These are phyloP conservation scores for Niveomyces coronatus DNA, from an alignment of 2,329 filamentous ascomycete genomes.

Conservation along the genomic window DNA sequence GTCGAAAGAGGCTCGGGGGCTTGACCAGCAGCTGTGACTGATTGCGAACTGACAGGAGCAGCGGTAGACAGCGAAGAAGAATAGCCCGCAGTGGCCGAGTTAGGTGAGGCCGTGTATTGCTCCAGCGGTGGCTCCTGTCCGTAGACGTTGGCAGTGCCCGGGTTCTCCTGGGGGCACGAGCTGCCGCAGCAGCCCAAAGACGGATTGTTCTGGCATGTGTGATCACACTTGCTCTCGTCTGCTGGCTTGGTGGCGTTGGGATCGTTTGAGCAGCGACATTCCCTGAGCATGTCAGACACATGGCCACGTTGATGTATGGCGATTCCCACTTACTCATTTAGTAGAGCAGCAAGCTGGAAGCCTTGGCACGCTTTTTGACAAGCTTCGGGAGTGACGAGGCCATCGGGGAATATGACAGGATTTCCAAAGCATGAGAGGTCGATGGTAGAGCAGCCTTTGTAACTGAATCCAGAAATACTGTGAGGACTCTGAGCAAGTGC, in stretches of 20 bases:
- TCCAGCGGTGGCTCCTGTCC: conserved; percentile 9
- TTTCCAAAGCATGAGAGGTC: conserved; percentile 18
- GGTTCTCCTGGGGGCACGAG: conserved; percentile 17
- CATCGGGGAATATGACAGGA: conserved; percentile 15
- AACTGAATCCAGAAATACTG: conserved; percentile 15
- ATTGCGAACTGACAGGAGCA: conserved; percentile 4
- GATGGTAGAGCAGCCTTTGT: conserved; percentile 19
- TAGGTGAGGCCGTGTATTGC: conserved; percentile 7
- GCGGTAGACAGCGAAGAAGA: conserved; percentile 6
- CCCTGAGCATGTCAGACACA: conserved; percentile 16
- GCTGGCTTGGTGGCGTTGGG: conserved; percentile 17
- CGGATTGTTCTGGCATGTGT: conserved; percentile 20
- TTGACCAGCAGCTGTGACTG: conserved; percentile 2
- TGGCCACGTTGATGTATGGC: accelerated
- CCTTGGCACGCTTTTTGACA: conserved; percentile 21
- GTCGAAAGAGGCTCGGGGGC: conserved; percentile 5
- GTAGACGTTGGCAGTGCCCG: conserved; percentile 24
- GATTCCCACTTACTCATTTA: conserved; percentile 23
- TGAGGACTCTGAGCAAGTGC: conserved; percentile 12
- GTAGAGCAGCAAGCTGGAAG: conserved; percentile 19
- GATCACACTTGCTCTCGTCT: conserved; percentile 22
- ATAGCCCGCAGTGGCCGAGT: conserved; percentile 3
- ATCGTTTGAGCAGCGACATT: conserved; percentile 27
- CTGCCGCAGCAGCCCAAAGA: conserved; percentile 24
- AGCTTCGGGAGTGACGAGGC: conserved; percentile 16